phyloP scores from a whole-genome alignment of 768 basidiomycete species.

The Gelatoporia subvermispora region DNA sequence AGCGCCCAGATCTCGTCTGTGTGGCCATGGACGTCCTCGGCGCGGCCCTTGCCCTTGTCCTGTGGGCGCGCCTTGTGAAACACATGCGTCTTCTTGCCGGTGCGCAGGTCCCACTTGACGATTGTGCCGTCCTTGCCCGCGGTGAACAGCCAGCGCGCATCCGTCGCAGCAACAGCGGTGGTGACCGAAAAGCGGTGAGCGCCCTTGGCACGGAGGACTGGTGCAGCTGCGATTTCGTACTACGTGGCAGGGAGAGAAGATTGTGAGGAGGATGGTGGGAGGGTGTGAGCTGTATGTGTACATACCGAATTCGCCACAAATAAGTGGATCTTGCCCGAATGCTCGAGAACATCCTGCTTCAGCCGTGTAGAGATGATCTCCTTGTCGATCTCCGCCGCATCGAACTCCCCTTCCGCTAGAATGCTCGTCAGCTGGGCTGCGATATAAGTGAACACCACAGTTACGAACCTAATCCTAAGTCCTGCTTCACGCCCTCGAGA shows the following conservation, averaged over 20 bases:
- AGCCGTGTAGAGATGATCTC: constrained; percentile 88
- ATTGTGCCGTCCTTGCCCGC: constrained; percentile 90
- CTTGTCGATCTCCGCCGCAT: constrained; percentile 93
- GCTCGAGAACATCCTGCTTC: constrained; percentile 87
- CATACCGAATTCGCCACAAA: constrained; percentile 72
- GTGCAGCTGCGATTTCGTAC: constrained; percentile 54
- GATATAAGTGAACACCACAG: neutral
- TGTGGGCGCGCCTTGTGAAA: constrained; percentile 54
- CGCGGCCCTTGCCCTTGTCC: constrained; percentile 46
- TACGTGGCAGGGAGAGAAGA: constrained; percentile 18
- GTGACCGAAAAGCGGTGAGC: constrained; percentile 79
- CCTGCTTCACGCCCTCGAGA: constrained; percentile 75
- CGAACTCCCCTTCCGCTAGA: constrained; percentile 81
- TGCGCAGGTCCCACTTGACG: constrained; percentile 74
- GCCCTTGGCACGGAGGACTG: constrained; percentile 54
- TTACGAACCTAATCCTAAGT: constrained; percentile 38
- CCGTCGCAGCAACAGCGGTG: constrained; percentile 71
- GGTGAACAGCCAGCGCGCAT: constrained; percentile 75
- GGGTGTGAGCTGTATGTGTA: constrained; percentile 10
- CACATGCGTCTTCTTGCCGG: constrained; percentile 53
- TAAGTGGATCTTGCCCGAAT: constrained; percentile 82
- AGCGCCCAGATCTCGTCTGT: constrained; percentile 81
- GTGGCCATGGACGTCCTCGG: constrained; percentile 61
- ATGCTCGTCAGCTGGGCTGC: neutral
- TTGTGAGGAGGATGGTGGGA: neutral